Evolutionary conservation across 805 yeast genomes (phyloP).

Genomic region (Candida takata): DNA sequence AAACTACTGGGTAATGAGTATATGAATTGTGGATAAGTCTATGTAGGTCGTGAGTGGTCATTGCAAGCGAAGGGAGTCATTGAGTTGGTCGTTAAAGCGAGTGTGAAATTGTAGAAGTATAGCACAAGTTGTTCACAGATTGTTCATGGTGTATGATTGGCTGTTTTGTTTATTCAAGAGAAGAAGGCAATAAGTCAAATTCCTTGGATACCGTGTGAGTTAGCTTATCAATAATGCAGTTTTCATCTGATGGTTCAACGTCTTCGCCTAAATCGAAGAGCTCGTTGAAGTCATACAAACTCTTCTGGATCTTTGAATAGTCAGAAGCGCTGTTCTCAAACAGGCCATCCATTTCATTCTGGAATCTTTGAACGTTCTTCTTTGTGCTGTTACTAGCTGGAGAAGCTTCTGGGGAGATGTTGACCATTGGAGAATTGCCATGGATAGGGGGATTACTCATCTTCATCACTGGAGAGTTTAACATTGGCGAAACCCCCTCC

Average conservation of each 20-base stretch:
- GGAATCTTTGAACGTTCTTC: neutral
- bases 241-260: neutral
- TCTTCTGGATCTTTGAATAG: constrained; percentile 1
- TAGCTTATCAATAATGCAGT: too few relatives aligned
- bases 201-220: too few relatives aligned
- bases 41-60: constrained; percentile 1
- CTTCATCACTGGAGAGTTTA: constrained; percentile 1
- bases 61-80: neutral
- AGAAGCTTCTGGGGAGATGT: constrained; percentile 1
- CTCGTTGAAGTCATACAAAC: neutral
- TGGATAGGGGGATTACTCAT: neutral
- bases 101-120: neutral
- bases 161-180: too few relatives aligned
- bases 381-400: constrained; percentile 5
- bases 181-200: too few relatives aligned
- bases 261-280: constrained; percentile 1
- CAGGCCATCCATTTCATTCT: constrained; percentile 1
- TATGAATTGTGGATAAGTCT: too few relatives aligned
- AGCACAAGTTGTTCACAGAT: neutral
- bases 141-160: neutral
- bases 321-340: constrained; percentile 1
- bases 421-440: neutral
- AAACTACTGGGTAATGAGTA: too few relatives aligned
- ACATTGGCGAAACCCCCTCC: constrained; percentile 1
- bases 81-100: constrained; percentile 1